Evolutionary conservation across 139 green algal genomes (phyloP).

Genomic region (Nannochloris sp.): DNA sequence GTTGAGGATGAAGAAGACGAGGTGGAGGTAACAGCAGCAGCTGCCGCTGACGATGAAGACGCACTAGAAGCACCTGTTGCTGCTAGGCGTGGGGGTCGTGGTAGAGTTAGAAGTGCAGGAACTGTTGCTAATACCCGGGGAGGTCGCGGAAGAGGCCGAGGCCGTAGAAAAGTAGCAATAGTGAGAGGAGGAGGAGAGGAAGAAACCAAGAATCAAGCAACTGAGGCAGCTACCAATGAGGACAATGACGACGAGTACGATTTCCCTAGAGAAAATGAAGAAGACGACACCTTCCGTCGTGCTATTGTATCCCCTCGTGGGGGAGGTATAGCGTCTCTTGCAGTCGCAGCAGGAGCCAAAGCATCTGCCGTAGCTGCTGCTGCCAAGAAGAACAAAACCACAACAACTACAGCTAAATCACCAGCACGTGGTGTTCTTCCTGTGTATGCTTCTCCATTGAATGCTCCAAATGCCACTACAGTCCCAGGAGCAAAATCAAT

Average conservation of each 20-base stretch:
- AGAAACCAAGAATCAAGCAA: not conserved
- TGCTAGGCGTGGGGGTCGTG: not conserved
- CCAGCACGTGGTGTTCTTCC: not conserved
- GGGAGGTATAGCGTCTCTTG: not conserved
- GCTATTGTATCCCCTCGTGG: not conserved
- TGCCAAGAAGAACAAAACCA: not conserved
- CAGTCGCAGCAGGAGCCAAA: conserved; percentile 2
- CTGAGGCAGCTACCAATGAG: not conserved
- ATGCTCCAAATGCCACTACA: not conserved
- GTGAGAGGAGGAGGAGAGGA: not conserved
- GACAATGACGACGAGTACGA: not conserved
- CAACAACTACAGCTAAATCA: not conserved
- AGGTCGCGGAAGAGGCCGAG: not conserved
- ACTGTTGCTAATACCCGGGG: not conserved
- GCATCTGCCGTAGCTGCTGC: not conserved
- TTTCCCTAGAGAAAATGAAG: not conserved
- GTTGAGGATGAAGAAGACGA: not conserved
- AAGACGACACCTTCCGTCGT: not conserved
- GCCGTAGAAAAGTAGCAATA: too few relatives aligned
- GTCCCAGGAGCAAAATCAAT: not conserved
- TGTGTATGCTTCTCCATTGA: not conserved
- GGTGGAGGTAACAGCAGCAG: not conserved
- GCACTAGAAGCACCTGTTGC: not conserved
- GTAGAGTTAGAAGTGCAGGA: not conserved
- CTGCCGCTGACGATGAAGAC: not conserved